Base-by-base conservation (phyloP, 2,329 filamentous ascomycete species). In the Plenodomus tracheiphilus region DNA sequence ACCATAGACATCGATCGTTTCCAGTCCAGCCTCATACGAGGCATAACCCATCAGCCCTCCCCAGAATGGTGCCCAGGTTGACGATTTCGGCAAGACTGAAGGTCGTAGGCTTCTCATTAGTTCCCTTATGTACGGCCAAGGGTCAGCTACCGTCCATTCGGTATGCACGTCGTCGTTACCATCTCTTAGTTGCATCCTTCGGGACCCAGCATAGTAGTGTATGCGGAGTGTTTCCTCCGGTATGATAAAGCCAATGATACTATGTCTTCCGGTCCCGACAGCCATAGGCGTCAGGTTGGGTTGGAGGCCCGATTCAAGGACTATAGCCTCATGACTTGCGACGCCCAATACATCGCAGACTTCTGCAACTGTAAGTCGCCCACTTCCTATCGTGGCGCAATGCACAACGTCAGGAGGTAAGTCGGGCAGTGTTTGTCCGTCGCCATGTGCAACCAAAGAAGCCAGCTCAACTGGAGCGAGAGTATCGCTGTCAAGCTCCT, bases 1-100 rank as follows among this genome's bases (percentile, higher is more conserved):
- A 25, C 73, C 59, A 2, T 71, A 56, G 18, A 87, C 75, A 41
- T 76, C 71, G 45, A 85, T 85, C 16, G 79, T 84, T 56, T 79
- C 76, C 1, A 95, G 75, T 0, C 90, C 89, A 66, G 91, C 84
- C 69, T 96, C 91, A 52, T 96, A 96, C 0, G 89, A 91, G 42
- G 91, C 81, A 62, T 87, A 95, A 0, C 91, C 91, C 74, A 96
- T 84, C 50, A 96, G 85, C 0, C 91, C 91, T 43, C 90, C 91
- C 72, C 89, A 84, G 66, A 96, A 96, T 0, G 88, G 82, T 0
- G 74, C 73, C 30, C 64, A 69, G 8, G 64, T 71, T 6, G 56
- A 43, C 13, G 55, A 65, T 1, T 49, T 52, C 32, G 69, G 69
- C 38, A 52, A 53, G 22, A 46, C 58, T 20, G 49, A 51, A 17